phyloP scores from a whole-genome alignment of 148 eudicot species.

The Vaccinium myrtillus region DNA sequence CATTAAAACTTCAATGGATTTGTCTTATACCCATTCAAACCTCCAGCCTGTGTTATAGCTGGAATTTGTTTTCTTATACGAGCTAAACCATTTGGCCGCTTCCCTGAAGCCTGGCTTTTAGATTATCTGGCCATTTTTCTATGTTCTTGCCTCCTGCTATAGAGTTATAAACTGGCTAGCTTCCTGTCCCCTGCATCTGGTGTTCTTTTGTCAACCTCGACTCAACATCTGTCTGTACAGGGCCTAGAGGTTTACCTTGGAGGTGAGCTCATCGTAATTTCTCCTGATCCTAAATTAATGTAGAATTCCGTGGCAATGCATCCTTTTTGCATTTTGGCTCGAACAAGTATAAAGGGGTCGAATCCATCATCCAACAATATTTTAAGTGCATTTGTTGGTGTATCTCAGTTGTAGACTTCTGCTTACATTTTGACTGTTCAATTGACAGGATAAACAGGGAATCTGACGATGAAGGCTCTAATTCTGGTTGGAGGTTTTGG shows the following conservation, averaged over 20 bases:
- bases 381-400: conserved; percentile 6
- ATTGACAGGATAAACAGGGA: conserved; percentile 18
- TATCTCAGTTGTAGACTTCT: neutral
- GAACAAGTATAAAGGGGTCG: conserved; percentile 7
- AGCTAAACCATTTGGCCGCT: conserved; percentile 18
- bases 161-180: conserved; percentile 2
- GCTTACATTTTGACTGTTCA: conserved; percentile 18
- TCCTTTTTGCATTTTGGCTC: conserved; percentile 8
- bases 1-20: neutral
- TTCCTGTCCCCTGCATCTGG: conserved; percentile 19
- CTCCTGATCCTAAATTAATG: conserved; percentile 5
- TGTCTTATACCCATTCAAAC: conserved; percentile 11
- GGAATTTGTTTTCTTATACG: conserved; percentile 24
- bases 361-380: neutral
- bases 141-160: neutral
- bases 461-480: conserved; percentile 83
- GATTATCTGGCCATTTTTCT: neutral
- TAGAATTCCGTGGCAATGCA: conserved; percentile 16
- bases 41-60: conserved; percentile 32
- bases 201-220: conserved; percentile 16
- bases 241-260: conserved; percentile 14
- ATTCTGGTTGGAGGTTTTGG: conserved; percentile 99
- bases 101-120: neutral
- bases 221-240: neutral
- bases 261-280: conserved; percentile 13